Conservation (phyloP, 2,329 filamentous ascomycete genomes). For the Phyllosticta citribraziliensis region DNA sequence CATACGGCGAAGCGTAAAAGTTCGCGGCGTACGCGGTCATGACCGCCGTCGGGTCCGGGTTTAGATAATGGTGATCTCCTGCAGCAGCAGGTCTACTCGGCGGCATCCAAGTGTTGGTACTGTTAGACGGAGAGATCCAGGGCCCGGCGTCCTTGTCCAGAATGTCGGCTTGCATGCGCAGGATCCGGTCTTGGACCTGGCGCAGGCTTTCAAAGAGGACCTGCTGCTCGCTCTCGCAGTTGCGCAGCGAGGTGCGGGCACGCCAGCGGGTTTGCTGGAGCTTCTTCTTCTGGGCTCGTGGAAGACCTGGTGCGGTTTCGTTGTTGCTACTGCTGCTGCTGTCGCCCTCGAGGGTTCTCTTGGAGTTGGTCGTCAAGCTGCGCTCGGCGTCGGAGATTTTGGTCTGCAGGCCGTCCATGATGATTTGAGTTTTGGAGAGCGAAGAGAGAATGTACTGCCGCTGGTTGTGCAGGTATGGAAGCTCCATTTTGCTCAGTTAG, state of each 20-base stretch:
- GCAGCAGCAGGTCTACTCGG: background rate
- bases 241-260: slow-evolving; percentile 2
- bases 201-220: slow-evolving; percentile 4
- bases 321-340: background rate
- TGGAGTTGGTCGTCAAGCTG: background rate
- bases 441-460: slow-evolving; percentile 8
- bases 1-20: background rate
- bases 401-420: slow-evolving; percentile 3
- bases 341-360: background rate
- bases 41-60: background rate
- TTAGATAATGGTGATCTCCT: background rate
- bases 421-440: slow-evolving; percentile 2
- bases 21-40: background rate
- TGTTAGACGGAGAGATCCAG: background rate
- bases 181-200: background rate
- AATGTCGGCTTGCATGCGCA: slow-evolving; percentile 1
- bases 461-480: slow-evolving; percentile 6
- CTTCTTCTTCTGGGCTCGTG: background rate
- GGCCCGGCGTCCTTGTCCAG: background rate
- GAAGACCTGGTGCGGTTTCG: background rate
- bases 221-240: background rate
- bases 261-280: slow-evolving; percentile 10
- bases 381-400: background rate
- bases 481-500: background rate
- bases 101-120: background rate